A percentile compares a stretch with the other conserved stretches of the same genome.
These are phyloP conservation scores for Clonostachys sp. DNA, from an alignment of 2,329 filamentous ascomycete species.

Conservation along the genomic window DNA sequence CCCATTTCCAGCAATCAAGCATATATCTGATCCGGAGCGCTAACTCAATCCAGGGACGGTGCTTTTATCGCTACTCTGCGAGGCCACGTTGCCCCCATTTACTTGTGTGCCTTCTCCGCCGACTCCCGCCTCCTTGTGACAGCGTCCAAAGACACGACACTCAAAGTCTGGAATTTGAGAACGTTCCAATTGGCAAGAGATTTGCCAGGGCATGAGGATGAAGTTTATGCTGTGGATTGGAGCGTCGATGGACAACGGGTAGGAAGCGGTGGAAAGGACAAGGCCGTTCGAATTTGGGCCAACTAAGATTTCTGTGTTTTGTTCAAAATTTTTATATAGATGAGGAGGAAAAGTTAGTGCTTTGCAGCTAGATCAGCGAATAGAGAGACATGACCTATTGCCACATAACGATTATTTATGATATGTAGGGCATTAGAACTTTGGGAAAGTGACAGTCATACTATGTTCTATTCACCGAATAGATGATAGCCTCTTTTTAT, in stretches of 20 bases:
- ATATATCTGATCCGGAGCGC: not conserved
- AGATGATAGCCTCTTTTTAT: too few species aligned
- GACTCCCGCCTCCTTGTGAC: constrained; percentile 88
- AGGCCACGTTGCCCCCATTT: constrained; percentile 86
- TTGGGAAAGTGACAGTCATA: too few species aligned
- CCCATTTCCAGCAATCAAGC: constrained; percentile 34
- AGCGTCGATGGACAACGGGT: constrained; percentile 85
- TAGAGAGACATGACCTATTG: too few species aligned
- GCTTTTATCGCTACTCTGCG: constrained; percentile 84
- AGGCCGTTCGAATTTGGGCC: constrained; percentile 65
- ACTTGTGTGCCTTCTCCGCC: constrained; percentile 87
- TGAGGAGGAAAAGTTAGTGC: too few species aligned
- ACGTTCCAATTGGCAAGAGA: constrained; percentile 77
- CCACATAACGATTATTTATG: too few species aligned
- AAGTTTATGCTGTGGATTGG: constrained; percentile 95
- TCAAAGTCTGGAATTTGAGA: constrained; percentile 92
- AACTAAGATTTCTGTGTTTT: constrained; percentile 32
- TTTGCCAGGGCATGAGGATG: constrained; percentile 84
- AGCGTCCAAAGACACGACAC: constrained; percentile 83
- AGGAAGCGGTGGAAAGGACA: constrained; percentile 90
- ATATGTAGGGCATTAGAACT: too few species aligned
- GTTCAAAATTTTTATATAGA: too few species aligned
- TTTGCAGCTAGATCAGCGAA: too few species aligned
- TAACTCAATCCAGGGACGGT: constrained; percentile 41
- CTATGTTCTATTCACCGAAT: too few species aligned